Evolutionary conservation across 257 asterid species (phyloP).

Genomic region (Knoxia roxburghii): DNA sequence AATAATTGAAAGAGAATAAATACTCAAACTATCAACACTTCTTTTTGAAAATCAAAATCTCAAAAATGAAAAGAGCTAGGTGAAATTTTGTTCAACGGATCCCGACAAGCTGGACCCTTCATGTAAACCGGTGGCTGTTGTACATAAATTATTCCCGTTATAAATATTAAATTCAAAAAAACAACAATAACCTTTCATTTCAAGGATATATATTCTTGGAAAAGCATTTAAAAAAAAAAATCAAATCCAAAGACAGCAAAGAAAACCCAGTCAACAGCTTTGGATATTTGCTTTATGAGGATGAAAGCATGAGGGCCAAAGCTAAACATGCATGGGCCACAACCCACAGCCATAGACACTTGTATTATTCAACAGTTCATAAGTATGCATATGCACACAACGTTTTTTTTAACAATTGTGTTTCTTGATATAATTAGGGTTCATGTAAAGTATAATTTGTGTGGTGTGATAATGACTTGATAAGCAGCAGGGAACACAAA

Average conservation of each 20-base stretch:
- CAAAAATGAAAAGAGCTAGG: too few species aligned
- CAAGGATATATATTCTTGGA: not conserved
- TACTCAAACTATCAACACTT: too few species aligned
- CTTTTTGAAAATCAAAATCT: too few species aligned
- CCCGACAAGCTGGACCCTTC: constrained; percentile 25
- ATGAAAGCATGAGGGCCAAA: constrained; percentile 19
- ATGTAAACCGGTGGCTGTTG: not conserved
- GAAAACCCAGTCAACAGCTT: constrained; percentile 25
- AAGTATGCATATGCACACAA: too few species aligned
- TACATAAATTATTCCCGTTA: constrained; percentile 1
- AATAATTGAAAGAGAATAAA: too few species aligned
- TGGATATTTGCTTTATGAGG: constrained; percentile 22
- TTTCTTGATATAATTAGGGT: too few species aligned
- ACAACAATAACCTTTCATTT: not conserved
- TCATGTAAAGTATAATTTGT: too few species aligned
- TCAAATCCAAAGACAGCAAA: constrained; percentile 19
- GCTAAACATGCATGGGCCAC: constrained; percentile 11
- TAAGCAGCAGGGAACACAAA: too few species aligned
- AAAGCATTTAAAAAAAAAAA: not conserved
- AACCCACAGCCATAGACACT: too few species aligned
- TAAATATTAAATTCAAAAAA: not conserved
- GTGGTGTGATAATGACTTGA: too few species aligned
- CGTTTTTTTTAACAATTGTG: too few species aligned
- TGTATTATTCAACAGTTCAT: too few species aligned
- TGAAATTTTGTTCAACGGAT: constrained; percentile 17